These are phyloP conservation scores for Coelastrella sp. DNA, from an alignment of 139 green algal species.

Conservation along the genomic window DNA sequence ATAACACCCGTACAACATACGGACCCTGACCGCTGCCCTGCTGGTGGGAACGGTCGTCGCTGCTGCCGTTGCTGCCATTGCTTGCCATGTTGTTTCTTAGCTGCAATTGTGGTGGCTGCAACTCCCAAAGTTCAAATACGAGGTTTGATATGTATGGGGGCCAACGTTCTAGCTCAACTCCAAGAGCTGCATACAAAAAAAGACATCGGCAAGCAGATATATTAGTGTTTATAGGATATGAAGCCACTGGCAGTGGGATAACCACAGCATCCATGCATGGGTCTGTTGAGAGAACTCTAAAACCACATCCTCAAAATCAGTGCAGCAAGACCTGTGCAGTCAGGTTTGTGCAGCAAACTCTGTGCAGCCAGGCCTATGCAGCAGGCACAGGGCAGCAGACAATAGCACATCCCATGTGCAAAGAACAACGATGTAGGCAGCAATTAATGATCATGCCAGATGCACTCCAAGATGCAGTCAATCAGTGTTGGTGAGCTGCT, in stretches of 20 bases:
- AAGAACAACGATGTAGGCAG: too few species aligned
- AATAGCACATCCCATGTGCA: too few species aligned
- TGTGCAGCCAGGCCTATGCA: too few species aligned
- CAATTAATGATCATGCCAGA: too few species aligned
- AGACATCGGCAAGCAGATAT: slow-evolving; percentile 64
- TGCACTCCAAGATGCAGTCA: too few species aligned
- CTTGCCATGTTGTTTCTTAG: slow-evolving; percentile 53
- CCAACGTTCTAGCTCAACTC: slow-evolving; percentile 68
- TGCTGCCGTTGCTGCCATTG: background rate
- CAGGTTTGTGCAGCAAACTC: too few species aligned
- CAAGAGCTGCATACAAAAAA: slow-evolving; percentile 61
- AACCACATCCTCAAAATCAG: background rate
- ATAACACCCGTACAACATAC: slow-evolving; percentile 67
- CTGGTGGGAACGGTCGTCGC: background rate
- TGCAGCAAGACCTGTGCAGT: background rate
- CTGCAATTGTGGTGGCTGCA: slow-evolving; percentile 27
- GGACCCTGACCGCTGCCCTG: background rate
- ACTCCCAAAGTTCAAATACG: slow-evolving; percentile 82
- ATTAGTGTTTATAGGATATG: slow-evolving; percentile 63
- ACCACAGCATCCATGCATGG: background rate
- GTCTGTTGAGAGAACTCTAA: background rate
- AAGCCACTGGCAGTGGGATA: background rate
- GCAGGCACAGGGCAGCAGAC: too few species aligned
- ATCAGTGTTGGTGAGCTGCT: too few species aligned
- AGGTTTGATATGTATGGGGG: slow-evolving; percentile 78